These are phyloP conservation scores for Tardiomyces blankii DNA, from an alignment of 1,139 yeast species.

Conservation along the genomic window DNA sequence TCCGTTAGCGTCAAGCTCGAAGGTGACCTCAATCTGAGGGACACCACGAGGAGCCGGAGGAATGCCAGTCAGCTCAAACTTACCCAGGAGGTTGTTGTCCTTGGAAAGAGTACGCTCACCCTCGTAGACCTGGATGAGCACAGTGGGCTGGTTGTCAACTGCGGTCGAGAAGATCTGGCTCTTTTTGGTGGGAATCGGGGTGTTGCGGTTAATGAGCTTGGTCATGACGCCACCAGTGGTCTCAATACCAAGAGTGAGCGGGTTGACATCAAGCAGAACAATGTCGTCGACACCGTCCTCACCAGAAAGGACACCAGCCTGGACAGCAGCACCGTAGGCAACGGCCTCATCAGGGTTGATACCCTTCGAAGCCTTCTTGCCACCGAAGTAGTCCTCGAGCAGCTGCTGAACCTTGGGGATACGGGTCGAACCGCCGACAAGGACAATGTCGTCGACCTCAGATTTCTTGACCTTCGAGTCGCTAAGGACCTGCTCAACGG, in stretches of 20 bases:
- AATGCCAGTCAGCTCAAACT: constrained; percentile 88
- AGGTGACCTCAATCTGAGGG: constrained; percentile 94
- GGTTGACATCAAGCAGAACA: constrained; percentile 83
- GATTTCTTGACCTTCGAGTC: constrained; percentile 78
- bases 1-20: constrained; percentile 91
- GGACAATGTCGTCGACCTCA: constrained; percentile 82
- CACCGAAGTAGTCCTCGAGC: constrained; percentile 77
- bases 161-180: constrained; percentile 95
- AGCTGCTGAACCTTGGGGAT: constrained; percentile 94
- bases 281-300: constrained; percentile 76
- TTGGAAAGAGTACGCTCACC: constrained; percentile 96
- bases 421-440: constrained; percentile 97
- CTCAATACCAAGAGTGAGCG: constrained; percentile 92
- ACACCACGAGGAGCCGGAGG: constrained; percentile 99
- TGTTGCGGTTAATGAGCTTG: constrained; percentile 91
- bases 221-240: constrained; percentile 98
- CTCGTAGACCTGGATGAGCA: constrained; percentile 88
- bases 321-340: constrained; percentile 96
- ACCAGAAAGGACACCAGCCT: constrained; percentile 92
- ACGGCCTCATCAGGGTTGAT: constrained; percentile 97
- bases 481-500: constrained; percentile 85
- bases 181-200: constrained; percentile 94
- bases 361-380: constrained; percentile 91
- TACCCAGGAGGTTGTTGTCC: constrained; percentile 92
- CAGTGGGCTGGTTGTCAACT: constrained; percentile 96